Evolutionary conservation across 2,329 filamentous ascomycete genomes (phyloP), one percentile per base, ranked within the genome.

Genomic region (Fusarium sarcochroum): DNA sequence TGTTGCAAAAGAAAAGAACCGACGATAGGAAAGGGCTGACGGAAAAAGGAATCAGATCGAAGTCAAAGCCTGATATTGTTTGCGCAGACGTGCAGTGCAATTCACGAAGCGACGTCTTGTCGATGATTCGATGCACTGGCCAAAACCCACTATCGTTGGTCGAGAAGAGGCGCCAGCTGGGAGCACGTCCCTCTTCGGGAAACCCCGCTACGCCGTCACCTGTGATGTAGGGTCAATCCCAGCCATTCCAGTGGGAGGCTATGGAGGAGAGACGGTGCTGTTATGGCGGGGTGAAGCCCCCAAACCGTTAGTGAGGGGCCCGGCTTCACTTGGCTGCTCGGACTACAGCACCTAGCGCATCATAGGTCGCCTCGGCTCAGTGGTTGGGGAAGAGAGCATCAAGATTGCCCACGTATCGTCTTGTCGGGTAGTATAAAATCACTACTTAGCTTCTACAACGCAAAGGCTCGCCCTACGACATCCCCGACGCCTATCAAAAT

Each of bases 71-170:
- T 57, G 55, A 62, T 58, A 38, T 45, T 61, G 56, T 62, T 70
- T 63, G 64, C 63, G 66, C 68, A 63, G 53, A 34, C 41, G 58
- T 57, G 51, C 49, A 58, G 51, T 58, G 55, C 59, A 65, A 61
- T 64, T 73, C 66, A 66, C 68, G 41, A 61, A 68, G 48, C 58
- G 63, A 72, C 61, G 54, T 65, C 52, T 48, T 50, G 60, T 70
- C 58, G 48, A 71, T 73, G 71, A 72, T 73, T 71, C 59, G 65
- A 70, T 71, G 69, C 68, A 66, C 67, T 63, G 56, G 57, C 59
- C 58, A 66, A 58, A 63, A 60, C 51, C 58, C 44, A 47, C 54
- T 51, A 58, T 62, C 54, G 57, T 68, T 73, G 60, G 60, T 45
- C 27, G 27, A 66, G 61, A 71, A 58, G 57, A 70, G 69, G 61